Base-by-base conservation (phyloP, 192 early-diverging fungal species). In the Entomortierella lignicola region DNA sequence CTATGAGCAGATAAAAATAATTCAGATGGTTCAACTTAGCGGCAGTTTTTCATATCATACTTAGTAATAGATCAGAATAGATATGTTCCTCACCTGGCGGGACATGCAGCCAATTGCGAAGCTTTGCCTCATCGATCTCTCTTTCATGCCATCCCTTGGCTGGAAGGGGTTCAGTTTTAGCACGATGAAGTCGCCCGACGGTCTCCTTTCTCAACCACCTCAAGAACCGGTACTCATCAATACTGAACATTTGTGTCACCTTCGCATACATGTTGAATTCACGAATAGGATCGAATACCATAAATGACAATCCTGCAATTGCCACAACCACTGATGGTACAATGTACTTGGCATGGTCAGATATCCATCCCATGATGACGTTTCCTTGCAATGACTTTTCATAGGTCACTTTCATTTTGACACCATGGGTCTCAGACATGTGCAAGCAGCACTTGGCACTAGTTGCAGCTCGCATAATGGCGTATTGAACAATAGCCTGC, bases 361-460 rank as follows among this genome's bases (percentile, higher is more conserved):
- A 63, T n/a, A 79, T 39, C 75, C 75, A 79, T 4, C 26, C 31
- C 75, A 67, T 70, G 41, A 79, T 66, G 21, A 43, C 52, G 41
- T 79, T 79, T 31, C 75, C 67, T 51, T 79, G 67, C 6, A 89
- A 43, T 37, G 84, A 84, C 32, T 73, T 77, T 41, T 92, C 90
- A 75, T 93, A 95, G 8, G 85, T 80, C 20, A 92, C 83, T 27
- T 80, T 82, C 39, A 94, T 61, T 52, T 83, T 82, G 0, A 96
- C 95, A 4, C 82, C 85, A 17, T 89, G 86, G 50, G 98, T 85
- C 21, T 85, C 70, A 55, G 90, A 74, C 6, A 94, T 94, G 73
- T 99, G 93, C 26, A 96, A 72, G 82, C 98, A 99, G 66, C 93
- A 94, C 44, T 92, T 88, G 4, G 98, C 98, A 63, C 92, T 92